Evolutionary conservation across 2,329 filamentous ascomycete species (phyloP).

Genomic region (Colletotrichum acutatum): DNA sequence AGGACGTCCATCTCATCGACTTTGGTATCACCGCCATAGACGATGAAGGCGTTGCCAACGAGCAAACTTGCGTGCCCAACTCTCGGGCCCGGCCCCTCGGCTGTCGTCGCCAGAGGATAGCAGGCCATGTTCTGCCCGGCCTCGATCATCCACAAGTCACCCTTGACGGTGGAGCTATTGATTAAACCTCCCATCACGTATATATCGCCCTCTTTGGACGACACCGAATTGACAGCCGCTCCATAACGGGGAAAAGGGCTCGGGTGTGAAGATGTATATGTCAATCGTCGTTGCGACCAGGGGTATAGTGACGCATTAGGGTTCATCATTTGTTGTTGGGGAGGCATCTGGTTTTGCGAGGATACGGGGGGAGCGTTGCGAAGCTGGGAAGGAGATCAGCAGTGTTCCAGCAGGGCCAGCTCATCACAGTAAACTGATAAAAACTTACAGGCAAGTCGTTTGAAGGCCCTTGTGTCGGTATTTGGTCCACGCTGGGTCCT

Average conservation of each 20-base stretch:
- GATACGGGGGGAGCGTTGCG: conserved; percentile 62
- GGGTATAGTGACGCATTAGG: conserved; percentile 88
- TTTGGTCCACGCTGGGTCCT: conserved; percentile 61
- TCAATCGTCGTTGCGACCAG: conserved; percentile 91
- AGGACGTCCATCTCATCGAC: conserved; percentile 91
- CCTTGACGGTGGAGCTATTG: conserved; percentile 94
- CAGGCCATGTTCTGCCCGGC: conserved; percentile 88
- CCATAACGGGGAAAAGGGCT: conserved; percentile 97
- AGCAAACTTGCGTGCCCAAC: conserved; percentile 94
- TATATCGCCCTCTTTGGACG: conserved; percentile 96
- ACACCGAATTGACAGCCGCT: conserved; percentile 90
- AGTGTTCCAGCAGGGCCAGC: conserved; percentile 35
- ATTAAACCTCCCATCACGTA: conserved; percentile 98
- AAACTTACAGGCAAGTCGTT: conserved; percentile 56
- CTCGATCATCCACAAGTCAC: conserved; percentile 98
- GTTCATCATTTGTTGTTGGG: conserved; percentile 46
- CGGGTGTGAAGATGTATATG: conserved; percentile 82
- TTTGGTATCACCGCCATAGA: conserved; percentile 98
- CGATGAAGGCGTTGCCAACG: conserved; percentile 98
- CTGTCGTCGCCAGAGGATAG: conserved; percentile 90
- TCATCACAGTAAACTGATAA: conserved; percentile 50
- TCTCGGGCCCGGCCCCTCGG: conserved; percentile 92
- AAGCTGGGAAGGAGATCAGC: conserved; percentile 50
- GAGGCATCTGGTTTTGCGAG: conserved; percentile 30
- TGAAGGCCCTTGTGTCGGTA: conserved; percentile 46